Conservation (phyloP, 768 basidiomycete genomes). For the Panaeolus papilionaceus region DNA sequence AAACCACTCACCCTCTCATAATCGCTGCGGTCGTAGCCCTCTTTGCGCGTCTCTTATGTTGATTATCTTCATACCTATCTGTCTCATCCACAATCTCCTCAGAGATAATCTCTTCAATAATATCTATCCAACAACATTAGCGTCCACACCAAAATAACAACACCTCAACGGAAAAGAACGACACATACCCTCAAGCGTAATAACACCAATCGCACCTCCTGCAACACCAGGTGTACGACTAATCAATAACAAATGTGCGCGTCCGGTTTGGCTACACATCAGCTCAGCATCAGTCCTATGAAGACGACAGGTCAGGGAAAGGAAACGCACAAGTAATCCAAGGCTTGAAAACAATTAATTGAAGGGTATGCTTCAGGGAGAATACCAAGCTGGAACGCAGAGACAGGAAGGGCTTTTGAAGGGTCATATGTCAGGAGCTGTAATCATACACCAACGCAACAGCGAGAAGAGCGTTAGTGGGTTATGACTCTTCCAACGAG, state of each 20-base stretch:
- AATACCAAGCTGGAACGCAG: conserved; percentile 78
- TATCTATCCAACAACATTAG: conserved; percentile 47
- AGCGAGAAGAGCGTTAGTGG: no score
- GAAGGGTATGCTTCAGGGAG: conserved; percentile 88
- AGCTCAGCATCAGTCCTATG: background rate
- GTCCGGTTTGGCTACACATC: conserved; percentile 80
- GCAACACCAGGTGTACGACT: conserved; percentile 81
- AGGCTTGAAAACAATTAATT: conserved; percentile 93
- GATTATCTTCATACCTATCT: conserved; percentile 88
- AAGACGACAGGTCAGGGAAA: background rate
- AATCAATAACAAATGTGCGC: conserved; percentile 89
- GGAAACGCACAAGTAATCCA: conserved; percentile 84
- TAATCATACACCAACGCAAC: no score
- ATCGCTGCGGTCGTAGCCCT: conserved; percentile 75
- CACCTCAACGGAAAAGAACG: background rate
- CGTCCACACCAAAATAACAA: background rate
- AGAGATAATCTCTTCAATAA: conserved; percentile 92
- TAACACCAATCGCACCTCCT: conserved; percentile 89
- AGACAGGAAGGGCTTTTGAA: conserved; percentile 71
- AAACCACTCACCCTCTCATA: conserved; percentile 72
- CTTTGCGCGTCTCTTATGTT: conserved; percentile 74
- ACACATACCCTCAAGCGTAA: conserved; percentile 81
- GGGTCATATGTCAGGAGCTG: conserved; percentile 92
- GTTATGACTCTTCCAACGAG: no score
- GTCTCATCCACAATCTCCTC: conserved; percentile 98